Evolutionary conservation across 257 asterid genomes (phyloP), one percentile per base, ranked within the genome.

Genomic region (Przewalskia tangutica): DNA sequence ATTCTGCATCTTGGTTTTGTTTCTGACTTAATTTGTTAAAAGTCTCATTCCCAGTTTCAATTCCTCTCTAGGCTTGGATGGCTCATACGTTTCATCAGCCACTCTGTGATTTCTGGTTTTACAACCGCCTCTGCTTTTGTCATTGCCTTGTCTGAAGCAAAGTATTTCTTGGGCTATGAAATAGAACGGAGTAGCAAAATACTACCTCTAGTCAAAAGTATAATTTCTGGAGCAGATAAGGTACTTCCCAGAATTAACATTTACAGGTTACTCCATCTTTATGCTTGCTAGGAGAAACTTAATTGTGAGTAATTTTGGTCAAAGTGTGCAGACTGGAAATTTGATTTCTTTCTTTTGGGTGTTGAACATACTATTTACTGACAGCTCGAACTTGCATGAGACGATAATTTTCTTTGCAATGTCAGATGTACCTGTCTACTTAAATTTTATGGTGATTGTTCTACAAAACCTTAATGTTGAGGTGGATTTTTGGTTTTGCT

Each of bases 91-190:
- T 96, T 96, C 91, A 94, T 96, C 91, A 96, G 99, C 86, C 99
- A 93, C 89, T 94, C 99, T 58, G 99, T 96, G 90, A 96, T 96
- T 88, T 96, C 99, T 91, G 99, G 98, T 87, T 96, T 96, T 87
- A 96, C 99, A 58, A 96, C 99, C 16, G 98, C 99, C 85, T 96
- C 99, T 84, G 99, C 99, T 83, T 88, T 96, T 90, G 98, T 94
- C 59, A 96, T 96, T 89, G 98, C 91, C 86, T 87, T 96, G 90
- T 96, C 99, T 84, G 97, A 96, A 92, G 97, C 93, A 77, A 96
- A 96, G 83, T 94, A 96, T 86, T 96, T 96, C 88, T 82, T 96
- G 92, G 99, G 99, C 88, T 96, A 96, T 84, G 94, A 90, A 44
- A 86, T 96, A 86, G 98, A 91, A 85, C 92, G 98, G 78, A 96